A percentile compares a stretch with the other conserved stretches of the same genome.
phyloP scores from a whole-genome alignment of 805 yeast genomes.

The Candida chauliodis region DNA sequence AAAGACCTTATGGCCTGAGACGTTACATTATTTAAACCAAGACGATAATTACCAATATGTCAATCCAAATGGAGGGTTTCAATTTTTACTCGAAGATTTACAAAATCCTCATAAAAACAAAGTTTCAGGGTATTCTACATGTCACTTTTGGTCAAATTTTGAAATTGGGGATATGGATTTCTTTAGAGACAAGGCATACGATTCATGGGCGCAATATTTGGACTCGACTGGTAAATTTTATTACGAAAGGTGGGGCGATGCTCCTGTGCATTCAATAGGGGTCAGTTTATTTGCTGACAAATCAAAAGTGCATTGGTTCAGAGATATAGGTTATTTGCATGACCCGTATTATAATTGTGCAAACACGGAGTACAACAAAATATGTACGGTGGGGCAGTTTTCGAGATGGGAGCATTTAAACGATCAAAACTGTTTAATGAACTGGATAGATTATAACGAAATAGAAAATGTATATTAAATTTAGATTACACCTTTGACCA shows the following conservation, averaged over 20 bases:
- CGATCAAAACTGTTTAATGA: conserved; percentile 73
- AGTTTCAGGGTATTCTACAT: conserved; percentile 52
- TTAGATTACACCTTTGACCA: conserved; percentile 45
- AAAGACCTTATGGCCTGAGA: conserved; percentile 63
- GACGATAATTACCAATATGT: conserved; percentile 57
- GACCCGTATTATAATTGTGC: conserved; percentile 79
- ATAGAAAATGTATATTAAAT: conserved; percentile 12
- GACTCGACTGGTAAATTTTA: conserved; percentile 78
- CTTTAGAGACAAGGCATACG: conserved; percentile 64
- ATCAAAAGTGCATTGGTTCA: conserved; percentile 74
- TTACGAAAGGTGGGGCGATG: conserved; percentile 93
- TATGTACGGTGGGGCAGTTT: conserved; percentile 56
- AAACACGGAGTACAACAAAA: conserved; percentile 37
- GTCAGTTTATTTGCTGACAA: conserved; percentile 68
- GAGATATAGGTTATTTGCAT: conserved; percentile 78
- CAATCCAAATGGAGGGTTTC: conserved; percentile 46
- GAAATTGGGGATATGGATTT: conserved; percentile 86
- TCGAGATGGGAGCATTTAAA: conserved; percentile 46
- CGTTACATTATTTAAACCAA: conserved; percentile 52
- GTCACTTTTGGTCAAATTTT: conserved; percentile 91
- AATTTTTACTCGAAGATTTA: conserved; percentile 49
- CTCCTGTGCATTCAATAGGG: conserved; percentile 83
- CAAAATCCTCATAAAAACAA: conserved; percentile 46
- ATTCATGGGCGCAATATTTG: conserved; percentile 56
- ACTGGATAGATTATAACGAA: conserved; percentile 52